Conservation (phyloP, 257 asterid genomes). For the Lycium barbarum region DNA sequence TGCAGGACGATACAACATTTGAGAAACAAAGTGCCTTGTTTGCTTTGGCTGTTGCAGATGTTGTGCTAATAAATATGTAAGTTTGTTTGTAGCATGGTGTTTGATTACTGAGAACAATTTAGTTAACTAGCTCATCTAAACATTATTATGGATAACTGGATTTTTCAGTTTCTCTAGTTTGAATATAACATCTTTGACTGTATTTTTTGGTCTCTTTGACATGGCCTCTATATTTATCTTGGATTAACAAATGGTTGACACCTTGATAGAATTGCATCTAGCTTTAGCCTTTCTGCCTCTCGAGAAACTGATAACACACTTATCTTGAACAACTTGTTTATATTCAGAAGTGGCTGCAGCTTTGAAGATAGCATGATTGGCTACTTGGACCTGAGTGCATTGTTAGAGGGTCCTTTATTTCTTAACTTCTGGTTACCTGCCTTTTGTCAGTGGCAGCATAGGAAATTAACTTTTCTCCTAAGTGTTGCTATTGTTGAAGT, state of each 20-base stretch:
- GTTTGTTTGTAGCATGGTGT: slow-evolving; percentile 35
- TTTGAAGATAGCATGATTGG: slow-evolving; percentile 19
- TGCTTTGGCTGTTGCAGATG: slow-evolving; percentile 58
- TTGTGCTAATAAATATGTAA: slow-evolving; percentile 66
- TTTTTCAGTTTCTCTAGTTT: slow-evolving; percentile 21
- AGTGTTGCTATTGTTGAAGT: neutral
- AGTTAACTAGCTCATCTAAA: slow-evolving; percentile 11
- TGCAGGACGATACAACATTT: slow-evolving; percentile 62
- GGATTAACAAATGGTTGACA: neutral
- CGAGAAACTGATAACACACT: neutral
- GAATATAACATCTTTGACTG: neutral
- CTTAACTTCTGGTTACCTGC: slow-evolving; percentile 24
- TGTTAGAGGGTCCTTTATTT: slow-evolving; percentile 11
- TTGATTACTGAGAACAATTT: slow-evolving; percentile 25
- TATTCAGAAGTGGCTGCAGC: neutral
- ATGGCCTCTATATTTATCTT: neutral
- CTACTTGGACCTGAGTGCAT: slow-evolving; percentile 16
- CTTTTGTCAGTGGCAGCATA: slow-evolving; percentile 17
- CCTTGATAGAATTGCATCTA: neutral
- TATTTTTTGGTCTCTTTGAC: neutral
- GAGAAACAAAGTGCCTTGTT: slow-evolving; percentile 67
- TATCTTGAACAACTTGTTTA: slow-evolving; percentile 6
- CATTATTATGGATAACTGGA: neutral
- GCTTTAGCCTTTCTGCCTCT: neutral
- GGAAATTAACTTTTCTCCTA: neutral